phyloP scores from a whole-genome alignment of 2,329 filamentous ascomycete genomes.

The Sporothrix phasma region DNA sequence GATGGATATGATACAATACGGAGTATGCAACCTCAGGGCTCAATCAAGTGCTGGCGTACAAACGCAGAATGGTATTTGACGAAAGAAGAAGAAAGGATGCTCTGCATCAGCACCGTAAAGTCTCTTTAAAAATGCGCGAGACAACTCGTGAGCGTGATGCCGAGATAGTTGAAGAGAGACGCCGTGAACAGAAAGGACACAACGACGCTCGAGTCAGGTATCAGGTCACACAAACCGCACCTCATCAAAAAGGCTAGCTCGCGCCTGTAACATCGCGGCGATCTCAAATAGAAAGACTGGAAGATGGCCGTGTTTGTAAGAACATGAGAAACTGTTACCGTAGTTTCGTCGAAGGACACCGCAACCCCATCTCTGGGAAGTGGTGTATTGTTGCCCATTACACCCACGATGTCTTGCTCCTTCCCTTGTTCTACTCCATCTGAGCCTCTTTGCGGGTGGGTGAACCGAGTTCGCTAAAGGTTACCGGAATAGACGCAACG shows the following conservation, averaged over 20 bases:
- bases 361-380: constrained; percentile 19
- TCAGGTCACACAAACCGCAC: constrained; percentile 47
- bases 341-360: constrained; percentile 26
- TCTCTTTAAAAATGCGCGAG: background rate
- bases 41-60: too few relatives aligned
- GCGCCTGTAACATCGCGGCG: constrained; percentile 62
- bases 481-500: constrained; percentile 38
- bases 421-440: background rate
- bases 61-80: too few relatives aligned
- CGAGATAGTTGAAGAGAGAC: background rate
- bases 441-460: background rate
- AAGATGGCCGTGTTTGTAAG: constrained; percentile 71
- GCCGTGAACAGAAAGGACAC: too few relatives aligned
- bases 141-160: too few relatives aligned
- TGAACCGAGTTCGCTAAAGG: constrained; percentile 30
- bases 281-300: constrained; percentile 74
- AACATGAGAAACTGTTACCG: constrained; percentile 64
- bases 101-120: too few relatives aligned
- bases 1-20: too few relatives aligned
- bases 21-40: too few relatives aligned
- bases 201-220: background rate
- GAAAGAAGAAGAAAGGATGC: too few relatives aligned
- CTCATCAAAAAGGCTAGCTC: constrained; percentile 67
- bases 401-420: background rate
- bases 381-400: constrained; percentile 9